Percentiles rank a stretch among this genome's conserved stretches.
These are phyloP conservation scores for Citrullus amarus DNA, from an alignment of 306 rosid species.

Conservation along the genomic window DNA sequence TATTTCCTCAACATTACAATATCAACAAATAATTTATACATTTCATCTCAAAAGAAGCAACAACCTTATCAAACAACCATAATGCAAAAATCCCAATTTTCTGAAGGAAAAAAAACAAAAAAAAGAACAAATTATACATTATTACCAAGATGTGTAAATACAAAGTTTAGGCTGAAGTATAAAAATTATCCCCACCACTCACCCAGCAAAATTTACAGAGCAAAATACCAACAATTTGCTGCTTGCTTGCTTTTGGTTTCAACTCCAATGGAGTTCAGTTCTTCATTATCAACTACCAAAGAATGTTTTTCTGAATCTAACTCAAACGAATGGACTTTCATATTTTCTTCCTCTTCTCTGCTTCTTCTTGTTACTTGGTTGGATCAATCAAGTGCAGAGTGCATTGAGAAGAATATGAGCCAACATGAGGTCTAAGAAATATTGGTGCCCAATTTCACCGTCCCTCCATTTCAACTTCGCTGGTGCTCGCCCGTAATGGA, in stretches of 20 bases:
- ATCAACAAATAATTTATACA: too few species aligned
- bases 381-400: conserved; percentile 30
- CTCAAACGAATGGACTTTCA: neutral
- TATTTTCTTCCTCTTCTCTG: neutral
- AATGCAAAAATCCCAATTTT: neutral
- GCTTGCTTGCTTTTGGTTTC: neutral
- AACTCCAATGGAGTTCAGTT: neutral
- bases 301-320: neutral
- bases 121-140: neutral
- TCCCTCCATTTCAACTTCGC: conserved; percentile 70
- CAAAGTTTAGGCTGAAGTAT: neutral
- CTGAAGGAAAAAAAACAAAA: neutral
- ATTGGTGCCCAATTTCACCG: conserved; percentile 77
- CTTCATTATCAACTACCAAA: neutral
- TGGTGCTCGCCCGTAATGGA: conserved; percentile 84
- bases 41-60: neutral
- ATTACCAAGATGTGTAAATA: neutral
- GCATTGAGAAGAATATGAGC: conserved; percentile 76
- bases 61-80: neutral
- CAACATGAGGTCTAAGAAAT: conserved; percentile 82
- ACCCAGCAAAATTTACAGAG: neutral
- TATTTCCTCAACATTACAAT: too few species aligned
- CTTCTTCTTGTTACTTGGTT: neutral
- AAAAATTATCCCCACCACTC: neutral
- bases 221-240: neutral